Conservation (phyloP, 129 eudicot genomes). For the Chrysanthemum lavandulifolium region DNA sequence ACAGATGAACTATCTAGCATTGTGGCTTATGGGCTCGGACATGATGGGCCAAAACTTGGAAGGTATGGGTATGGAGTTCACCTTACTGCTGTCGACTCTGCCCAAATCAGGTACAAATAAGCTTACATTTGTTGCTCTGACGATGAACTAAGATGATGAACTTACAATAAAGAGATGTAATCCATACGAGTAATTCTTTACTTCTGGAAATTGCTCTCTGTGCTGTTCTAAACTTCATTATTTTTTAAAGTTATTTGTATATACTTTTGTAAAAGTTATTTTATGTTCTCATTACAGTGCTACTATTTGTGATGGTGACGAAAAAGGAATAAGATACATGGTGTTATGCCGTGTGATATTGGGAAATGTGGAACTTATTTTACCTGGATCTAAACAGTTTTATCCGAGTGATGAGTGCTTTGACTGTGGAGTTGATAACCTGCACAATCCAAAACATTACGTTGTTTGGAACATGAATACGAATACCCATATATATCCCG, state of each 20-base stretch:
- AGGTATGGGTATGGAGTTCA: conserved; percentile 58
- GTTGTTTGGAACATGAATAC: conserved; percentile 62
- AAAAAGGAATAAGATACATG: conserved; percentile 56
- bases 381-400: conserved; percentile 51
- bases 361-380: conserved; percentile 59
- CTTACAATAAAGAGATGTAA: background rate
- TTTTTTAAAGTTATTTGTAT: no score
- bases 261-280: background rate
- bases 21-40: conserved; percentile 47
- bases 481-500: conserved; percentile 63
- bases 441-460: conserved; percentile 48
- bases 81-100: conserved; percentile 41
- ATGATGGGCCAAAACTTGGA: conserved; percentile 42
- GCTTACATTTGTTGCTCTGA: conserved; percentile 10
- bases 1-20: conserved; percentile 35
- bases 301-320: conserved; percentile 57
- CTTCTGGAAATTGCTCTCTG: no score
- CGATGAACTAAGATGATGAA: conserved; percentile 10
- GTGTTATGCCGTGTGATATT: conserved; percentile 60
- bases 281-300: conserved; percentile 45
- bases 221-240: no score
- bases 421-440: conserved; percentile 71
- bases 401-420: conserved; percentile 50
- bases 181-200: background rate
- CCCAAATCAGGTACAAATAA: conserved; percentile 42